A percentile compares a stretch with the other conserved stretches of the same genome.
Conservation (phyloP, 2,329 filamentous ascomycete species). For the Fusarium nematophilum region DNA sequence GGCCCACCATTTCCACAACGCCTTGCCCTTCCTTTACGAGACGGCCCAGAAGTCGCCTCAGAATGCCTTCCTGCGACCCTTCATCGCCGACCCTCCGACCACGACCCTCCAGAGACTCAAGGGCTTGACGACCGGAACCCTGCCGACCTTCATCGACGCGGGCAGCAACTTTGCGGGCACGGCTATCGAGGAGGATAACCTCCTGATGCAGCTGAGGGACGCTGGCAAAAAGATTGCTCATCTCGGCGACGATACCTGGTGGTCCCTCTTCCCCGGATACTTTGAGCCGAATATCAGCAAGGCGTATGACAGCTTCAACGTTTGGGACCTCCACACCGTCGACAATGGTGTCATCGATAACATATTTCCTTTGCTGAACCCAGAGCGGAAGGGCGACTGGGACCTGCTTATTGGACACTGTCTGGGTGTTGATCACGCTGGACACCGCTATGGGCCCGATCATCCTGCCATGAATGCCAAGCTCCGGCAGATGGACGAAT, state of each 20-base stretch:
- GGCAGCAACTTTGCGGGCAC: conserved; percentile 96
- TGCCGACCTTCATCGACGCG: conserved; percentile 93
- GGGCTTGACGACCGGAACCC: conserved; percentile 91
- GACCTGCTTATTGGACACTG: conserved; percentile 96
- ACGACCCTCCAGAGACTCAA: conserved; percentile 93
- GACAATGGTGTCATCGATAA: conserved; percentile 95
- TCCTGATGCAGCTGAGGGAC: conserved; percentile 74
- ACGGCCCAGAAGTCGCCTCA: conserved; percentile 78
- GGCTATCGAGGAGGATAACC: conserved; percentile 92
- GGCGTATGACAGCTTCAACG: conserved; percentile 97
- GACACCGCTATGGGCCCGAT: conserved; percentile 93
- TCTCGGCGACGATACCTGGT: conserved; percentile 98
- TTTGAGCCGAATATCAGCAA: conserved; percentile 88
- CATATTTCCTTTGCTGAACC: conserved; percentile 82
- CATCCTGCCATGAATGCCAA: conserved; percentile 93
- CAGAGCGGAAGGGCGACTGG: conserved; percentile 77
- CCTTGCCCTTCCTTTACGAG: conserved; percentile 87
- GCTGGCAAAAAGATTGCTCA: conserved; percentile 83
- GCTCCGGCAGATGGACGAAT: conserved; percentile 87
- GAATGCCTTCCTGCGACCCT: conserved; percentile 90
- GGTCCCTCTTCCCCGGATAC: conserved; percentile 90
- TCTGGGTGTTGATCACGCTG: conserved; percentile 95
- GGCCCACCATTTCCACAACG: conserved; percentile 78
- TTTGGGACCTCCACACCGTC: conserved; percentile 96
- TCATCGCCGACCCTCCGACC: conserved; percentile 97